Conservation (phyloP, 164 flowering plant genomes). For the Akebia trifoliata region DNA sequence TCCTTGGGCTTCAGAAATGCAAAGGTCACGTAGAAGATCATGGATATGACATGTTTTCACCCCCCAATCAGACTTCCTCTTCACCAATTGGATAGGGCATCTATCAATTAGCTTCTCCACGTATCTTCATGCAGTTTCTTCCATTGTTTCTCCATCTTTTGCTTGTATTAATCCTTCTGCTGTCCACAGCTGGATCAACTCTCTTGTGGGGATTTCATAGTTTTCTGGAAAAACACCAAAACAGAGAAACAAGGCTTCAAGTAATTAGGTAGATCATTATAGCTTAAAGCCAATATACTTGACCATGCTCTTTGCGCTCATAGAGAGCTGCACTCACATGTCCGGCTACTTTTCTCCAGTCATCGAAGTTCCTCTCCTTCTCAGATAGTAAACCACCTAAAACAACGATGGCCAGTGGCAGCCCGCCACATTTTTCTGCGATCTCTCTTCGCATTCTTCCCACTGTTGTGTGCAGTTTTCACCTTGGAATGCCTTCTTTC, state of each 20-base stretch:
- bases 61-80: neutral
- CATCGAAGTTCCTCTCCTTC: neutral
- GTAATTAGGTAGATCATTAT: slow-evolving; percentile 14
- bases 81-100: neutral
- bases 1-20: too few relatives aligned
- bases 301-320: too few relatives aligned
- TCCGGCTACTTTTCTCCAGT: slow-evolving; percentile 6
- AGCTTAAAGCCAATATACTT: slow-evolving; percentile 17
- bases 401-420: slow-evolving; percentile 15
- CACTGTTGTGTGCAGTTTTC: neutral
- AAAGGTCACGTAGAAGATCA: slow-evolving; percentile 1
- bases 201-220: neutral
- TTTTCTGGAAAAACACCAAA: slow-evolving; percentile 4
- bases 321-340: too few relatives aligned
- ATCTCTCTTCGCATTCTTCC: slow-evolving; percentile 9
- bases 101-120: slow-evolving; percentile 5
- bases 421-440: slow-evolving; percentile 14
- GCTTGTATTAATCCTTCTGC: neutral
- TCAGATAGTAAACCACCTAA: slow-evolving; percentile 16
- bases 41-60: neutral
- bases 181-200: slow-evolving; percentile 7
- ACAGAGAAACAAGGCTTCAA: slow-evolving; percentile 14
- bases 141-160: neutral
- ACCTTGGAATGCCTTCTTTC: neutral
- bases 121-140: slow-evolving; percentile 2